phyloP scores from a whole-genome alignment of 2,329 filamentous ascomycete species.

The Hymenoscyphus repandus region DNA sequence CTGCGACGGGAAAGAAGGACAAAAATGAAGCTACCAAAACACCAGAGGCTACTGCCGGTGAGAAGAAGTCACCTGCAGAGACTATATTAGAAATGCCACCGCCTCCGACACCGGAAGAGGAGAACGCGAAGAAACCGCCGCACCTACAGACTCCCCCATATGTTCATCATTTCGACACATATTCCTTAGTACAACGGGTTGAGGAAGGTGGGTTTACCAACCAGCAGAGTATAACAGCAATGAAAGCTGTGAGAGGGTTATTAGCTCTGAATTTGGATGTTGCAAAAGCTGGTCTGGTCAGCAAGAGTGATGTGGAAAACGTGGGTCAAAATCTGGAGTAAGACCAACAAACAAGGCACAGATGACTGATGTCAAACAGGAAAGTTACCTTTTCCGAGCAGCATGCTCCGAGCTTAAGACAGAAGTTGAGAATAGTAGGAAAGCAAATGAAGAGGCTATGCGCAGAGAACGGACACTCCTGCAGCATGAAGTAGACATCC shows the following conservation, averaged over 20 bases:
- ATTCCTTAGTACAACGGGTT: conserved; percentile 78
- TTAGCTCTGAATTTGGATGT: conserved; percentile 75
- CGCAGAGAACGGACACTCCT: conserved; percentile 78
- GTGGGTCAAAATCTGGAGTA: conserved; percentile 25
- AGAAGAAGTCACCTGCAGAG: conserved; percentile 39
- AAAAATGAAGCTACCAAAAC: conserved; percentile 14
- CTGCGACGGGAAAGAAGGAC: neutral
- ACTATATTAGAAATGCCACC: conserved; percentile 45
- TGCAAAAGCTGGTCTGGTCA: conserved; percentile 74
- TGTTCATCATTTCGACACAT: conserved; percentile 95
- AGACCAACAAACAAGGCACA: too few species aligned
- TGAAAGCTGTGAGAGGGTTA: conserved; percentile 83
- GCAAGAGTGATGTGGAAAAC: conserved; percentile 91
- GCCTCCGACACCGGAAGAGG: conserved; percentile 33
- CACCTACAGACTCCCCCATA: conserved; percentile 72
- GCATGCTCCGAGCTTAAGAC: conserved; percentile 88
- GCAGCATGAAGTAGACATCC: conserved; percentile 92
- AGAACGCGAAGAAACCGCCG: conserved; percentile 47
- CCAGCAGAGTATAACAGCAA: conserved; percentile 73
- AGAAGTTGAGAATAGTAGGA: conserved; percentile 75
- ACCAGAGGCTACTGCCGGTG: conserved; percentile 31
- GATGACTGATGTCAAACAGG: conserved; percentile 36
- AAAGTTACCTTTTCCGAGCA: conserved; percentile 88
- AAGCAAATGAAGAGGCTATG: conserved; percentile 72
- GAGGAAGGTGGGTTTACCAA: conserved; percentile 64